These are phyloP conservation scores for Microsporum audouinii DNA, from an alignment of 2,329 filamentous ascomycete species.

Conservation along the genomic window DNA sequence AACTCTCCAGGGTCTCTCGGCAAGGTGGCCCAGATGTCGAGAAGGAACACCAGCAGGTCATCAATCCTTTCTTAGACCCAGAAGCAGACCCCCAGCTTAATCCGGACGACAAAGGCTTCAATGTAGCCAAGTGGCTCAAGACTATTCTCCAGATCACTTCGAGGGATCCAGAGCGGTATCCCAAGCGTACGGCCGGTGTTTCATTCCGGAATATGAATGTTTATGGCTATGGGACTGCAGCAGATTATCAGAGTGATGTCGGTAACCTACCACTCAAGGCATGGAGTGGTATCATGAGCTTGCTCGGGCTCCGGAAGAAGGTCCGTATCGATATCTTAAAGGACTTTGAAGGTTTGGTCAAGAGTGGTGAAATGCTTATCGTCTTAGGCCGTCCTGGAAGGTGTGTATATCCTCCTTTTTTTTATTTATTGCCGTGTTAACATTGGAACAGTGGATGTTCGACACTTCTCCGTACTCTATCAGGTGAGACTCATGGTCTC, in stretches of 20 bases:
- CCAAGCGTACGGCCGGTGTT: conserved; percentile 30
- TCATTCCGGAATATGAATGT: conserved; percentile 32
- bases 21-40: conserved; percentile 12
- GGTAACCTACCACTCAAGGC: conserved; percentile 33
- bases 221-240: conserved; percentile 29
- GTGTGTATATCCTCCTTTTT: conserved; percentile 10
- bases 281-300: conserved; percentile 18
- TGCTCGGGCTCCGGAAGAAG: conserved; percentile 23
- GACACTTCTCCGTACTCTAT: conserved; percentile 73
- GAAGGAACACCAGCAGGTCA: conserved; percentile 10
- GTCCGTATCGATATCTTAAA: conserved; percentile 48
- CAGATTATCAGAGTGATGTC: conserved; percentile 37
- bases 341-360: conserved; percentile 53
- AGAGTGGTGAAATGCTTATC: conserved; percentile 46
- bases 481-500: conserved; percentile 76
- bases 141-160: conserved; percentile 34
- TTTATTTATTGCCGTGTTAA: neutral
- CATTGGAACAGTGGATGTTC: conserved; percentile 45
- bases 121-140: conserved; percentile 37
- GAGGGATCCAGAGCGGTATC: conserved; percentile 27
- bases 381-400: conserved; percentile 43
- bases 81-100: conserved; percentile 32
- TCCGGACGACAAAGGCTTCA: conserved; percentile 36
- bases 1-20: conserved; percentile 22
- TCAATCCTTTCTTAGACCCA: conserved; percentile 29